Base-by-base conservation (phyloP, 1,284 basidiomycete species). In the Sphaerobolus stellatus region DNA sequence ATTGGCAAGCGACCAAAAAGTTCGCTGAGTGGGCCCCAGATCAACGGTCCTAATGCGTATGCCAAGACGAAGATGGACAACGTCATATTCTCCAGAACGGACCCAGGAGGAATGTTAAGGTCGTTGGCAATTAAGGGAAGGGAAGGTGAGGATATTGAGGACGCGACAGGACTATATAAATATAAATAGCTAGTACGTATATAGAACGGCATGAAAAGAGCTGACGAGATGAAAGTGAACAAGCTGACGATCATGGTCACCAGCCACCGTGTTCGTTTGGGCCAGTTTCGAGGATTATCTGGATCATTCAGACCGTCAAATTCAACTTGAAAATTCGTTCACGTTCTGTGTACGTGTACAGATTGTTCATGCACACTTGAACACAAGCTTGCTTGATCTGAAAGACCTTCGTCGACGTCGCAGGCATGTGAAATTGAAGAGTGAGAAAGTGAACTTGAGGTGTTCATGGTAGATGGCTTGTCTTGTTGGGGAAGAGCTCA, bases 231-330 rank as follows among this genome's bases (percentile, higher is more conserved):
- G 41, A 84, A 64, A 0, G 80, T 82, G 67, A 80, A 73, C 20
- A 81, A 43, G 2, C 70, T 68, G 58, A 68, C 68, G 1, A 78
- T 53, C 2, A 70, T 4, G 0, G 76, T 78, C 5, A 79, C 59
- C 1, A 66, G 40, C 58, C 58, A 85, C 60, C 81, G 82, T 56
- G 75, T 74, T 18, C 54, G 36, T 2, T 56, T 60, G 1, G 74
- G 71, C 78, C 80, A 85, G 59, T 83, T 85, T 56, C 83, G 81
- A 6, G 85, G 85, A 63, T 88, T 86, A 29, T 67, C 66, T 4
- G 76, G 81, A 66, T 88, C 86, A 59, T 81, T 61, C 2, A 22
- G 41, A 22, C 41, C 41, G 20, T 43, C 41, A 22, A 43, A 43
- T 22, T 20, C 11, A 11, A 43, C 41, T 9, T n/a, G n/a, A n/a